Evolutionary conservation across 208 protist genomes (phyloP), one percentile per base, ranked within the genome.

Genomic region (Angomonas ambiguus): DNA sequence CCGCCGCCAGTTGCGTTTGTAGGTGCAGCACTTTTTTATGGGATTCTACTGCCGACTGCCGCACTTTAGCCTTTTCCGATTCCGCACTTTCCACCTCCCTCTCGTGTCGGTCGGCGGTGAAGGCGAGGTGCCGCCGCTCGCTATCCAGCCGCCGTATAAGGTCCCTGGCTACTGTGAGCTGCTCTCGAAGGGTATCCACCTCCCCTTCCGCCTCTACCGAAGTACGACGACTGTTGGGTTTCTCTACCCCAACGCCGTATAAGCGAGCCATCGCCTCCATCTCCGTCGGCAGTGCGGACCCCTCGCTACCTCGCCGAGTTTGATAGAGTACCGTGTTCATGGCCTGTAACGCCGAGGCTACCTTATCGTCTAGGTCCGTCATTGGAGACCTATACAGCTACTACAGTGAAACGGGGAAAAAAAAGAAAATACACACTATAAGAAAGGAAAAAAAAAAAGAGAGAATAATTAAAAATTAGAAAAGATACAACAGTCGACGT

Each of bases 131-230:
- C 13, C 79, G 74, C 1, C 75, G 85, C 72, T 92, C 85, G 55
- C 77, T 72, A 59, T 88, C 85, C 3, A 88, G 73, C 16, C 58
- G 72, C 13, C 82, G 82, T 41, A 92, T 41, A 1, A 91, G 55
- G 20, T 77, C 69, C 24, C 70, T 69, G 24, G 76, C 77, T 45
- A 78, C 32, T 35, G 75, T 68, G 35, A 87, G 69, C 35, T 80
- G 72, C 10, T 34, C 48, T 13, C 67, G 65, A 34, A 87, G 67
- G 0, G 25, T 42, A 0, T 28, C 66, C 22, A 55, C 67, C 0
- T 28, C 27, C n/a, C 25, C 16, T 25, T 24, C 16, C 31, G 27
- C 10, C 24, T 2, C 55, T 1, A 56, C 30, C 18, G 20, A 25
- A 11, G 20, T 24, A 13, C 13, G 25, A 10, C 18, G 3, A 8